phyloP scores from a whole-genome alignment of 495 filamentous ascomycete genomes.

The Letharia lupina region DNA sequence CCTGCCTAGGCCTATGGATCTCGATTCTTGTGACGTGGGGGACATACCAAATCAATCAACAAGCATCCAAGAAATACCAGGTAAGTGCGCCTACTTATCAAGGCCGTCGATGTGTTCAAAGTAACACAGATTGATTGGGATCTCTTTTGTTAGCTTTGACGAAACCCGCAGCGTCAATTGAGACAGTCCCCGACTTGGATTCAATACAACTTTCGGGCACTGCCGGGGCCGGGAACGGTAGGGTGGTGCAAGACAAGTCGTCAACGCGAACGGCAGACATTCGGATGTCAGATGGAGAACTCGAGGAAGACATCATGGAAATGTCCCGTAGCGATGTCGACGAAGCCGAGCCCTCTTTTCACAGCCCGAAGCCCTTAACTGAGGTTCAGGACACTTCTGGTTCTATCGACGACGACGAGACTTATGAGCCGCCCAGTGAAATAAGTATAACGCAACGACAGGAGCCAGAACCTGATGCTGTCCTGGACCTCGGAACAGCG shows the following conservation, averaged over 20 bases:
- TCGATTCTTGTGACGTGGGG: background rate
- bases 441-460: background rate
- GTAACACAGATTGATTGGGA: conserved; percentile 6
- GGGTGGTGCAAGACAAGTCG: background rate
- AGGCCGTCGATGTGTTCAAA: conserved; percentile 5
- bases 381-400: conserved; percentile 2
- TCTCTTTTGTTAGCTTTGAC: conserved; percentile 3
- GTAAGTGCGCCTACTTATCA: conserved; percentile 12
- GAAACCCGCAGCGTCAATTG: background rate
- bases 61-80: background rate
- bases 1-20: conserved; percentile 4
- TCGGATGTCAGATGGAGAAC: conserved; percentile 13
- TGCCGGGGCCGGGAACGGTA: background rate
- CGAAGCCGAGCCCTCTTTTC: conserved; percentile 18
- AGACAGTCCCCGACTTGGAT: background rate
- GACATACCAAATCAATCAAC: conserved; percentile 31
- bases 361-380: conserved; percentile 2
- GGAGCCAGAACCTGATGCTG: background rate
- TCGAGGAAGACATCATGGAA: conserved; percentile 25
- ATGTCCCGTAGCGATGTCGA: conserved; percentile 24
- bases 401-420: conserved; percentile 7
- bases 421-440: conserved; percentile 20
- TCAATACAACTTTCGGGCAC: background rate
- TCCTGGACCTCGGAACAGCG: background rate
- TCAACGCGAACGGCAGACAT: conserved; percentile 2